A percentile compares a stretch with the other conserved stretches of the same genome.
These are phyloP conservation scores for Leishmania tropica DNA, from an alignment of 208 protist species.

Conservation along the genomic window DNA sequence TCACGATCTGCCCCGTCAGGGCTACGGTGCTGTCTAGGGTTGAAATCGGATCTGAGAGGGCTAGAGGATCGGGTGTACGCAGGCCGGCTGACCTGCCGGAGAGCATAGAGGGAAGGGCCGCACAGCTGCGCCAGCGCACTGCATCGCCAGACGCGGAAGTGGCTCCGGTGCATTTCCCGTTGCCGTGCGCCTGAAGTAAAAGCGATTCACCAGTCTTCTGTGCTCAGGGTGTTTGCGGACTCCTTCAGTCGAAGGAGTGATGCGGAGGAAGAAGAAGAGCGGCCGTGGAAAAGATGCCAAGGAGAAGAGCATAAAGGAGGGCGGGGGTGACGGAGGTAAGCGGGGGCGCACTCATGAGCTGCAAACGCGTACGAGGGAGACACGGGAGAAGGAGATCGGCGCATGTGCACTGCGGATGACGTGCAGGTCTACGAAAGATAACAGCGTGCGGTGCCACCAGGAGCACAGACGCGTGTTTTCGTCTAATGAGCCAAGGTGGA, in stretches of 20 bases:
- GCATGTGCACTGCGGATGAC: background rate
- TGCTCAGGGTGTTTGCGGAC: background rate
- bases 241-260: background rate
- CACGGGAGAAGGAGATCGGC: background rate
- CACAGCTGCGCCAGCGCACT: background rate
- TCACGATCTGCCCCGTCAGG: background rate
- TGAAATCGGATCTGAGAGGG: background rate
- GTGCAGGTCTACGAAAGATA: background rate
- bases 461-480: background rate
- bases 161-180: background rate
- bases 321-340: background rate
- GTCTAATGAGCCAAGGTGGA: background rate
- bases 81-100: background rate
- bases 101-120: background rate
- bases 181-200: background rate
- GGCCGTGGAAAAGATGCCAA: background rate
- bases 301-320: background rate
- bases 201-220: background rate
- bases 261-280: background rate
- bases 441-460: background rate
- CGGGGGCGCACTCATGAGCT: background rate
- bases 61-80: background rate
- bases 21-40: background rate
- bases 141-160: constrained; percentile 2
- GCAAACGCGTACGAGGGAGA: background rate